phyloP scores from a whole-genome alignment of 2,329 filamentous ascomycete genomes.

The Verticillium alfalfae region DNA sequence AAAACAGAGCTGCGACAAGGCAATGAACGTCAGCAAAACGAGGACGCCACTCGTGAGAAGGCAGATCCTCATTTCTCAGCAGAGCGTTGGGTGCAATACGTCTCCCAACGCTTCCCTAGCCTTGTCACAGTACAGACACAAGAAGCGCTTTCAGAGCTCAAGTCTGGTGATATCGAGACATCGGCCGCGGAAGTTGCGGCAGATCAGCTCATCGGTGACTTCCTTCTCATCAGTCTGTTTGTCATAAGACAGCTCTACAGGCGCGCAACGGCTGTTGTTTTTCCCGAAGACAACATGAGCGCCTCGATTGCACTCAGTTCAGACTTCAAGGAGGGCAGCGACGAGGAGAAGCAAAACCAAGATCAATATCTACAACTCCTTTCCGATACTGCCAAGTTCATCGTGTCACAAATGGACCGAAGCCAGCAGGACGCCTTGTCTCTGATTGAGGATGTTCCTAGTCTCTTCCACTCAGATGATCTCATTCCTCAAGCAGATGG shows the following conservation, averaged over 20 bases:
- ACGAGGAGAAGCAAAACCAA: constrained; percentile 15
- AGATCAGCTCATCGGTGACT: constrained; percentile 25
- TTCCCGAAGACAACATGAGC: constrained; percentile 10
- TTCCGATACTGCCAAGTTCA: constrained; percentile 27
- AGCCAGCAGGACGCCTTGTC: constrained; percentile 25
- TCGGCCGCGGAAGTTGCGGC: constrained; percentile 1
- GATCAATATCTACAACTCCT: constrained; percentile 29
- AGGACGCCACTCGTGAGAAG: not conserved
- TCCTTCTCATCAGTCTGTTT: constrained; percentile 31
- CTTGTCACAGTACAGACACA: constrained; percentile 5
- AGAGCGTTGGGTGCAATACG: constrained; percentile 5
- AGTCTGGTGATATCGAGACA: not conserved
- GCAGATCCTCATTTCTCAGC: not conserved
- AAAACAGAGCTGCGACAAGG: not conserved
- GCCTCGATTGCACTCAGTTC: constrained; percentile 23
- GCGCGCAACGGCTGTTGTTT: constrained; percentile 25
- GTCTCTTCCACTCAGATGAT: constrained; percentile 24
- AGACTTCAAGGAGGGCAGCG: constrained; percentile 18
- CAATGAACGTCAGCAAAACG: not conserved
- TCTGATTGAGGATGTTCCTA: constrained; percentile 25
- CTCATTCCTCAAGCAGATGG: not conserved
- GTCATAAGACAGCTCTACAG: constrained; percentile 34
- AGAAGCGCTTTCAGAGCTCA: not conserved
- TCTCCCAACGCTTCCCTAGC: constrained; percentile 3
- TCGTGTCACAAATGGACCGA: constrained; percentile 29